Conservation (phyloP, 257 asterid species). For the Euphrasia confusa region DNA sequence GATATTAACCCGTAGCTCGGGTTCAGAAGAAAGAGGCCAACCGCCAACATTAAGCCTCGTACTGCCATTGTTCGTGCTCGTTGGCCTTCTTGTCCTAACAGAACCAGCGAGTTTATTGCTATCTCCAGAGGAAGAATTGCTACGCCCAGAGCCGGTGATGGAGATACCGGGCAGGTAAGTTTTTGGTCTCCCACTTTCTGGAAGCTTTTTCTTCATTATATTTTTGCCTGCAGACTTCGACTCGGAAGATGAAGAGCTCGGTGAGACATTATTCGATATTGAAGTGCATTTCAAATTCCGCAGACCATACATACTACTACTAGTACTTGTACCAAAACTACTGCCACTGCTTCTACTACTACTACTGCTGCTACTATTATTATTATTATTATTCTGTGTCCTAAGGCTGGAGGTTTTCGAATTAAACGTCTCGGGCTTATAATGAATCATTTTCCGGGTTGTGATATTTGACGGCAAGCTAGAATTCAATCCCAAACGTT, state of each 20-base stretch:
- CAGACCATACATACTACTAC: slow-evolving; percentile 25
- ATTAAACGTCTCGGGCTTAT: slow-evolving; percentile 31
- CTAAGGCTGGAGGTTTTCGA: slow-evolving; percentile 33
- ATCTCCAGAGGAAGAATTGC: slow-evolving; percentile 30
- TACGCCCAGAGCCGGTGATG: slow-evolving; percentile 35
- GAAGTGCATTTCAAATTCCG: slow-evolving; percentile 35
- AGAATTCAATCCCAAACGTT: slow-evolving; percentile 27
- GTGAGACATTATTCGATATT: too few relatives aligned
- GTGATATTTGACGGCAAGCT: slow-evolving; percentile 28
- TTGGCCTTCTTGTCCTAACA: slow-evolving; percentile 40
- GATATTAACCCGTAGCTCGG: slow-evolving; percentile 26
- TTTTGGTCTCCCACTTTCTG: slow-evolving; percentile 41
- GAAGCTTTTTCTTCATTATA: slow-evolving; percentile 36
- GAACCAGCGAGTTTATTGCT: slow-evolving; percentile 29
- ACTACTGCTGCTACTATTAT: slow-evolving; percentile 24
- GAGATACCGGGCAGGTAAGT: slow-evolving; percentile 41
- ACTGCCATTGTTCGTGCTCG: slow-evolving; percentile 32
- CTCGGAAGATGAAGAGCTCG: slow-evolving; percentile 27
- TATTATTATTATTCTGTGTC: slow-evolving; percentile 30
- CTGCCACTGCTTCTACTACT: slow-evolving; percentile 23
- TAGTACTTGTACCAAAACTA: slow-evolving; percentile 1
- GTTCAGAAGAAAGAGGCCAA: neutral
- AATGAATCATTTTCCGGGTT: slow-evolving; percentile 31
- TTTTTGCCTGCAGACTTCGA: slow-evolving; percentile 33
- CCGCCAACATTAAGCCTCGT: slow-evolving; percentile 19